Evolutionary conservation across 1,139 yeast genomes (phyloP).

Genomic region (Hemisphaericaspora subhashii): DNA sequence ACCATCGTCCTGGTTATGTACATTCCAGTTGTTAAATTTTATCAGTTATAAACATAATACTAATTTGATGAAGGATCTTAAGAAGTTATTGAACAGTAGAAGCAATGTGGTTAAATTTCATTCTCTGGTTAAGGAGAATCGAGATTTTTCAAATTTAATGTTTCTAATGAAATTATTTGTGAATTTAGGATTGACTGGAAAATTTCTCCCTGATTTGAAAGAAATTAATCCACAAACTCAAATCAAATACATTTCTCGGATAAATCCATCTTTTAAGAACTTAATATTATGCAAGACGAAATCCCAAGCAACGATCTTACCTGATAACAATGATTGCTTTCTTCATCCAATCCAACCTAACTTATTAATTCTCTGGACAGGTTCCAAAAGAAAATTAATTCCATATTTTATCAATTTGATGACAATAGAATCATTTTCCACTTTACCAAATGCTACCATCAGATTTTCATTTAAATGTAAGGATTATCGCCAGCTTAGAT

Average conservation of each 20-base stretch:
- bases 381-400: constrained; percentile 5
- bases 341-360: constrained; percentile 17
- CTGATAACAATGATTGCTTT: constrained; percentile 9
- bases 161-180: constrained; percentile 11
- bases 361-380: constrained; percentile 17
- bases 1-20: constrained; percentile 2
- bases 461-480: constrained; percentile 12
- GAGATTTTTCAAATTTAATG: constrained; percentile 14
- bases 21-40: neutral
- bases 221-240: constrained; percentile 1
- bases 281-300: constrained; percentile 13
- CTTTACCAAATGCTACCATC: constrained; percentile 12
- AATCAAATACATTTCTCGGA: constrained; percentile 14
- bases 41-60: neutral
- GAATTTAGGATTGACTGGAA: constrained; percentile 3
- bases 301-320: constrained; percentile 6
- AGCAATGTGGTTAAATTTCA: constrained; percentile 7
- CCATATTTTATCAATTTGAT: constrained; percentile 16
- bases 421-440: constrained; percentile 11
- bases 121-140: constrained; percentile 9
- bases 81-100: neutral
- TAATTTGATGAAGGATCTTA: neutral
- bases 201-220: constrained; percentile 7
- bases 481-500: constrained; percentile 9
- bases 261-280: constrained; percentile 17